These are phyloP conservation scores for Pulveroboletus sp. DNA, from an alignment of 768 basidiomycete species.

Conservation along the genomic window DNA sequence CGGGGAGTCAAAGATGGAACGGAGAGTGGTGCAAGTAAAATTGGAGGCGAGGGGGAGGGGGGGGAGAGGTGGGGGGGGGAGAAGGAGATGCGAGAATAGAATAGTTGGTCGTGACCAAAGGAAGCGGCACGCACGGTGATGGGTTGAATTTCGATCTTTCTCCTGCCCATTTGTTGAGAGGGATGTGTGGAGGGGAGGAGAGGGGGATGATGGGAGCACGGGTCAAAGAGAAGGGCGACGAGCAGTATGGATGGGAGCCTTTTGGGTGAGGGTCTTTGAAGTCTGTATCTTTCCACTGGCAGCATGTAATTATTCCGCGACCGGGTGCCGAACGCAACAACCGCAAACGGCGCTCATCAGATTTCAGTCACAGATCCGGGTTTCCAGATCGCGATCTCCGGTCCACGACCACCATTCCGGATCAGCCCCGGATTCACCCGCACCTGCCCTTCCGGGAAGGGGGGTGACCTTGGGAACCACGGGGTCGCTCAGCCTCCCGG, in stretches of 20 bases:
- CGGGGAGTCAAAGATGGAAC: conserved; percentile 32
- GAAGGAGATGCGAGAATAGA: conserved; percentile 21
- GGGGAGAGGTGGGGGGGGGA: too few relatives aligned
- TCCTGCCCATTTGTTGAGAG: conserved; percentile 52
- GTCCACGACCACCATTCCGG: conserved; percentile 22
- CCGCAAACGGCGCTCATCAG: conserved; percentile 35
- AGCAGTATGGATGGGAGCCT: conserved; percentile 29
- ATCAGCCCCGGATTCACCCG: conserved; percentile 27
- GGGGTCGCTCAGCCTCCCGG: too few relatives aligned
- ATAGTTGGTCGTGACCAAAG: too few relatives aligned
- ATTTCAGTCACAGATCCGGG: conserved; percentile 28
- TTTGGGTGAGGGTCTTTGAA: conserved; percentile 29
- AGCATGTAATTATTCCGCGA: conserved; percentile 37
- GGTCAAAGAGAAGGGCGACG: conserved; percentile 14
- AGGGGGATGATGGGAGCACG: conserved; percentile 20
- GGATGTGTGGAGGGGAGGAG: not conserved
- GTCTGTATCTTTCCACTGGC: conserved; percentile 33
- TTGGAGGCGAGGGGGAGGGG: conserved; percentile 26
- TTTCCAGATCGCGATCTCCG: conserved; percentile 15
- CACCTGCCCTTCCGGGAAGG: not conserved
- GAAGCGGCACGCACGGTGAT: conserved; percentile 55
- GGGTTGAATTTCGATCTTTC: conserved; percentile 81
- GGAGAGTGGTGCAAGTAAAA: conserved; percentile 24
- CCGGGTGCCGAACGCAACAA: conserved; percentile 36
- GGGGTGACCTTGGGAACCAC: not conserved